Evolutionary conservation across 768 basidiomycete genomes (phyloP), one percentile per base, ranked within the genome.

Genomic region (Tricholoma bakamatsutake): DNA sequence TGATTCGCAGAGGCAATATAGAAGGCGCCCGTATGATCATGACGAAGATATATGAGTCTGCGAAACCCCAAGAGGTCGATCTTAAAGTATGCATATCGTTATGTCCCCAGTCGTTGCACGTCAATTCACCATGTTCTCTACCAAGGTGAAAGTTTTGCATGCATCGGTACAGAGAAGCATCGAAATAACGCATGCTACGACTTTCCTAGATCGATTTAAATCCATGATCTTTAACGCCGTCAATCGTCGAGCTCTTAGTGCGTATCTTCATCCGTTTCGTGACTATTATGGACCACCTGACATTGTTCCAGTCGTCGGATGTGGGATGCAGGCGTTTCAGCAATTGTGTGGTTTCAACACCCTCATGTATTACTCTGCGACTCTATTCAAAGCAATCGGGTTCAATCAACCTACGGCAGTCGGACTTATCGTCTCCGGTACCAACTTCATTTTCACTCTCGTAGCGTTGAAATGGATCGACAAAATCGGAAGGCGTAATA

Each of bases 271-370:
- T 43, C 35, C n/a, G 46, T 53, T 15, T n/a, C 2, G 9, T 21
- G 31, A 13, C 34, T 39, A n/a, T 28, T 0, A 8, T 42, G 50
- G 18, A 48, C 17, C 33, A 33, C 9, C 34, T 50, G 17, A 17
- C 11, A 5, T 13, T 46, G 17, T 27, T 49, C 11, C 55, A 89
- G 87, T 88, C 59, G 76, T 93, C 12, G 86, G 81, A 9, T 88
- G 87, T 64, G 90, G 87, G 43, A 81, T 92, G 69, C 90, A 92
- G 71, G 88, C 86, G 0, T 85, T 84, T 69, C 90, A 93, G 64
- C 90, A 92, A 65, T 76, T 92, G 0, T 91, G 84, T 58, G 90
- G 90, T 1, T 91, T 90, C 75, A 91, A 92, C 63, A 89, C 90
- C 0, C 77, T 90, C 56, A 83, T 84, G 80, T 82, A 80, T 62